Percentiles rank a stretch among this genome's conserved stretches.
These are phyloP conservation scores for Dactylellina leptospora DNA, from an alignment of 2,329 filamentous ascomycete genomes.

Conservation along the genomic window DNA sequence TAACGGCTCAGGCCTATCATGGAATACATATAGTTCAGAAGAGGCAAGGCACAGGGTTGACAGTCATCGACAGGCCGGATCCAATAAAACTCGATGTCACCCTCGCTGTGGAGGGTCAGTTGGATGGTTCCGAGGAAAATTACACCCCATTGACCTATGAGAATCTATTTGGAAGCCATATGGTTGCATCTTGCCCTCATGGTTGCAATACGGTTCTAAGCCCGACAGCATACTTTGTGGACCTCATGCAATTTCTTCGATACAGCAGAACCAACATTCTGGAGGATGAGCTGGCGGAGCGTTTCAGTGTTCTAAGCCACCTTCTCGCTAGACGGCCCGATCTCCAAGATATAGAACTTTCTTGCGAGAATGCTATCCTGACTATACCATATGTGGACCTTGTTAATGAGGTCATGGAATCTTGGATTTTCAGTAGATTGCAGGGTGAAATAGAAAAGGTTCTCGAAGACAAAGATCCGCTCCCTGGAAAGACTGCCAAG, in stretches of 20 bases:
- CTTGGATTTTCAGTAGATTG: constrained; percentile 4
- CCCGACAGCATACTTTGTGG: constrained; percentile 57
- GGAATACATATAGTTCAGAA: background rate
- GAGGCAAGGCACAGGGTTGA: background rate
- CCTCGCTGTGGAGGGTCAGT: background rate
- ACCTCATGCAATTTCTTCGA: constrained; percentile 56
- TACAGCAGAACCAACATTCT: constrained; percentile 14
- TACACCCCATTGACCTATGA: constrained; percentile 9
- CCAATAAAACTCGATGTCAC: background rate
- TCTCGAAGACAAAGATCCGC: background rate
- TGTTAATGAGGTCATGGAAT: constrained; percentile 58
- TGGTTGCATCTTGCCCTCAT: constrained; percentile 10
- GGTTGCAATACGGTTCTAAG: constrained; percentile 55
- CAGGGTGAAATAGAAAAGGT: background rate
- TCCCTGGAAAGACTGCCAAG: background rate
- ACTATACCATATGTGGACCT: constrained; percentile 58
- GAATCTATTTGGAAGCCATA: constrained; percentile 8
- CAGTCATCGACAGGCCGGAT: background rate
- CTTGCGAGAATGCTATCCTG: constrained; percentile 57
- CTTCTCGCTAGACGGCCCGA: constrained; percentile 58
- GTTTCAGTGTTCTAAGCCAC: constrained; percentile 54
- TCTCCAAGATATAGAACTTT: constrained; percentile 56
- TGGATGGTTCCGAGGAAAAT: background rate
- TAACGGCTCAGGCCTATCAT: background rate
- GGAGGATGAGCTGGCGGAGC: constrained; percentile 30